These are phyloP conservation scores for Sisymbrium irio DNA, from an alignment of 345 rosid genomes.

Conservation along the genomic window DNA sequence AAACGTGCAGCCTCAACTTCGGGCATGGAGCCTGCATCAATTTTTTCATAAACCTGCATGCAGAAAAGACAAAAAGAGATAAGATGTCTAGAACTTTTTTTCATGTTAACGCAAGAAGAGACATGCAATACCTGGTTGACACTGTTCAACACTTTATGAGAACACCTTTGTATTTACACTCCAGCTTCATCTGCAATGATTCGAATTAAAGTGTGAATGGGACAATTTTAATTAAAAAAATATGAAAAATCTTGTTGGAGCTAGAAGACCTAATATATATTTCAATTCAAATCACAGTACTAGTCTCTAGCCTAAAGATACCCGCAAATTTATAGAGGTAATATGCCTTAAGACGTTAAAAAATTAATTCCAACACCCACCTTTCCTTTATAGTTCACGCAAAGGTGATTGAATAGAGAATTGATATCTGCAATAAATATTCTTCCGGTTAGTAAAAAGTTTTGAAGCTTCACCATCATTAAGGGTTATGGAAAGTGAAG, in stretches of 20 bases:
- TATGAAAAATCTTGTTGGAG: neutral
- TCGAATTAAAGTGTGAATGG: neutral
- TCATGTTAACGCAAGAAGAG: constrained; percentile 9
- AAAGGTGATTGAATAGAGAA: constrained; percentile 61
- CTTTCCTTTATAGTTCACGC: constrained; percentile 78
- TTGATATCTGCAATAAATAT: constrained; percentile 61
- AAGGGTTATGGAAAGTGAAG: neutral
- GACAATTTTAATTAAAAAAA: neutral
- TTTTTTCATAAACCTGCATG: constrained; percentile 90
- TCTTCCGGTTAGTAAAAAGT: constrained; percentile 7
- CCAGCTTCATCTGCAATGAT: constrained; percentile 56
- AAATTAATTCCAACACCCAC: constrained; percentile 38
- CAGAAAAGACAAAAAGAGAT: constrained; percentile 10
- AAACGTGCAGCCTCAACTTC: constrained; percentile 72
- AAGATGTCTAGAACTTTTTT: neutral
- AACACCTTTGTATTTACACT: constrained; percentile 65
- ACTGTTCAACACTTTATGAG: constrained; percentile 73
- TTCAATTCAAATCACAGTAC: neutral
- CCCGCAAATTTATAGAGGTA: too few relatives aligned
- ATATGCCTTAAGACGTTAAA: too few relatives aligned
- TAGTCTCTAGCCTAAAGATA: neutral
- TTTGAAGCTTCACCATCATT: neutral
- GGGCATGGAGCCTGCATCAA: constrained; percentile 51
- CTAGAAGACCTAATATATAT: neutral
- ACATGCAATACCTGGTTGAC: constrained; percentile 62